phyloP scores from a whole-genome alignment of 192 early-diverging fungal genomes.

The Coemansia sp. region DNA sequence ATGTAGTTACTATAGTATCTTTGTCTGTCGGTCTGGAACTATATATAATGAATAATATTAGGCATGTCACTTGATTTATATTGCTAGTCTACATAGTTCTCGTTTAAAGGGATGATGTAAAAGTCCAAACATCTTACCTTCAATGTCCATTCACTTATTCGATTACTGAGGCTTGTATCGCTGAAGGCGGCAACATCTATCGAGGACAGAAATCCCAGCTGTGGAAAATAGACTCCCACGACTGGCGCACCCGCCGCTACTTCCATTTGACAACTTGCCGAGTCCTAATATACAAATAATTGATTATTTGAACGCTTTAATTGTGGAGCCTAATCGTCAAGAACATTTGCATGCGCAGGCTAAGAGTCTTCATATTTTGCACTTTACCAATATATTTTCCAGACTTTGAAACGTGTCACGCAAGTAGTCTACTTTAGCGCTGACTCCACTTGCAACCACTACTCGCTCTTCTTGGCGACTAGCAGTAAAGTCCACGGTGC shows the following conservation, averaged over 20 bases:
- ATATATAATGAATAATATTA: background rate
- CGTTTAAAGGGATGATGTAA: background rate
- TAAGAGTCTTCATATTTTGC: background rate
- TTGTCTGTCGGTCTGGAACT: constrained; percentile 52
- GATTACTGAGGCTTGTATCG: background rate
- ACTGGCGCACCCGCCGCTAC: constrained; percentile 25
- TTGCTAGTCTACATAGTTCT: too few species aligned
- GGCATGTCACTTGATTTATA: too few species aligned
- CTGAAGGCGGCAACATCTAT: constrained; percentile 20
- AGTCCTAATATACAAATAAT: constrained; percentile 10
- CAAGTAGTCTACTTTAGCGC: constrained; percentile 32
- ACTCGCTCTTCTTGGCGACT: constrained; percentile 28
- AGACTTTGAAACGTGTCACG: constrained; percentile 24
- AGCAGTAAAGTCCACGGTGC: constrained; percentile 33
- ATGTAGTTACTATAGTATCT: constrained; percentile 45
- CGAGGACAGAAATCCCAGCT: constrained; percentile 50
- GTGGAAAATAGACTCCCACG: constrained; percentile 44
- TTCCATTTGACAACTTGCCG: constrained; percentile 40
- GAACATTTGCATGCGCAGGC: background rate
- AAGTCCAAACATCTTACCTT: constrained; percentile 15
- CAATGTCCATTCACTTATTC: constrained; percentile 19
- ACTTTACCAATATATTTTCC: constrained; percentile 29
- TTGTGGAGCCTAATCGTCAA: too few species aligned
- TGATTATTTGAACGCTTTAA: background rate
- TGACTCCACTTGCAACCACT: constrained; percentile 23